Evolutionary conservation across 139 green algal species (phyloP), one percentile per base, ranked within the genome.

Genomic region (Zygnema circumcarinatum): DNA sequence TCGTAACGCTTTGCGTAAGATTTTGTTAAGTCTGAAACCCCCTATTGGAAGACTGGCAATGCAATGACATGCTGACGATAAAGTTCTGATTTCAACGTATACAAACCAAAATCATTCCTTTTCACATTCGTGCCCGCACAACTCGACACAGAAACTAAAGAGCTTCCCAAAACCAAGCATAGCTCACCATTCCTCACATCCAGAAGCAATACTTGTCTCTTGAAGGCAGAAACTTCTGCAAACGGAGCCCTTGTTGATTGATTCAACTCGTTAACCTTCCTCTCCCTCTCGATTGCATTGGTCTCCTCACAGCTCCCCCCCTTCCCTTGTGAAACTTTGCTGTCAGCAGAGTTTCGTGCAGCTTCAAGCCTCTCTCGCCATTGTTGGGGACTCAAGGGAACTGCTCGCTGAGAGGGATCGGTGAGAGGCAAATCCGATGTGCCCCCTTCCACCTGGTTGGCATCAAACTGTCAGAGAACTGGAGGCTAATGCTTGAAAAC

Each of bases 151-250:
- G n/a, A 78, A 78, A 3, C 38, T 78, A 47, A 78, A 78, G 16
- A 56, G 7, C 7, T 78, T 25, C 16, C 38, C 11, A 11, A 78
- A 78, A 78, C 38, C 38, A 11, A 25, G 11, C 7, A 78, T n/a
- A 81, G 31, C 81, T 35, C 62, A 88, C 83, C 84, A 76, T 99
- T 99, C 1, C 97, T 91, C 74, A 99, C 93, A 90, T 99, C 97
- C 85, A 99, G 91, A 47, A 99, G 93, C 22, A 98, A 85, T 0
- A 86, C 31, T 52, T 89, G 79, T 33, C 39, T 38, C 21, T 47
- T 86, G 22, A n/a, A 38, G n/a, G 2, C 32, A 67, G 31, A 47
- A 68, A 52, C 31, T 52, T 81, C 74, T 16, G 7, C 47, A 7
- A 25, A 7, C 7, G 47, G 16, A 62, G 16, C 16, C 7, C 47